Evolutionary conservation across 306 rosid genomes (phyloP), one percentile per base, ranked within the genome.

Genomic region (Alnus glutinosa): DNA sequence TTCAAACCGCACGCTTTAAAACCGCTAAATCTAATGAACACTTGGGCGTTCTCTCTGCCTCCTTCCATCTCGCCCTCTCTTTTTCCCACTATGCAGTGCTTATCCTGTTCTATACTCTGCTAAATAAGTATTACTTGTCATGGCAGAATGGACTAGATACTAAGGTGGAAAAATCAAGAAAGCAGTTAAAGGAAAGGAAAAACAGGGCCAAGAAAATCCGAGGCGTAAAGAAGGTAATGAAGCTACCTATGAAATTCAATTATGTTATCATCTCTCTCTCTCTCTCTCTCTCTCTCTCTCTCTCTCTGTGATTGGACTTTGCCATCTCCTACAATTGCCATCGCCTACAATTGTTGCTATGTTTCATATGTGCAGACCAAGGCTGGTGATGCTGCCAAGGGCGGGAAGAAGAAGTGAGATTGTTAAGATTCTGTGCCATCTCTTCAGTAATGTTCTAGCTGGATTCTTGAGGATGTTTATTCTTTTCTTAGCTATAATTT

Each of bases 121-220:
- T 61, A 13, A 61, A 61, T 61, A 30, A 30, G 1, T 11, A 66
- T 39, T 67, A 2, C 49, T 67, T 67, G 71, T 67, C 49, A 67
- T 39, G 28, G 37, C 85, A 89, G 90, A 87, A 89, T 70, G 93
- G 93, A 57, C 90, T 89, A 4, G 90, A 83, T 48, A 87, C 89
- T 0, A 89, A 89, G 87, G 80, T 85, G 34, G 89, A 87, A 18
- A 85, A 83, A 74, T 89, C 90, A 12, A 87, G 93, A 72, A 89
- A 89, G 81, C 93, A 89, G 67, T 46, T 89, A 86, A 89, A 89
- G 86, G 90, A 89, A 59, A 87, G 90, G 55, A 89, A 89, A 83
- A 89, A 89, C 83, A 79, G 90, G 55, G 83, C 90, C 12, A 89
- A 87, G 86, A 87, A 89, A 84, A 85, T 89, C 64, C 81, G 90